Percentiles rank a stretch among this genome's conserved stretches.
Evolutionary conservation across 139 green algal genomes (phyloP).

Genomic region (Chlamydomonas eustigma): DNA sequence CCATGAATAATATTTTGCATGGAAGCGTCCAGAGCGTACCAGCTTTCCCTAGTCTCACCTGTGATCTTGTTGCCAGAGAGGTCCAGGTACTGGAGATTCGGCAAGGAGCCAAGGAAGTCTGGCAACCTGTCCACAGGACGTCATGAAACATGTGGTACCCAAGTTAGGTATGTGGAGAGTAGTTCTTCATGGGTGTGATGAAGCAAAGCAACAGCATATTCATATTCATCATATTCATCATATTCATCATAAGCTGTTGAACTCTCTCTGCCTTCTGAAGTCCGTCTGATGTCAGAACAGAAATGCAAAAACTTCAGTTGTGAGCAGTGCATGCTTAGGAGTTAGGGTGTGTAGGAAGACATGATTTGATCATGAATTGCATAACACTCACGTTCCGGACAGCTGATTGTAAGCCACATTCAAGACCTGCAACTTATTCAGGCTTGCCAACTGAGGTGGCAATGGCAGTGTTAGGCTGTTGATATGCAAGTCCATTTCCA

Average conservation of each 20-base stretch:
- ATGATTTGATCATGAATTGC: background rate
- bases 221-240: background rate
- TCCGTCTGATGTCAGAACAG: too few species aligned
- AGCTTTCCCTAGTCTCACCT: background rate
- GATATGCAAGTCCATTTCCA: background rate
- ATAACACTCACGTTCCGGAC: background rate
- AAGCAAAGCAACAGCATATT: background rate
- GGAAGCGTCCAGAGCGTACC: background rate
- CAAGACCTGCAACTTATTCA: background rate
- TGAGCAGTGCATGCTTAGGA: too few species aligned
- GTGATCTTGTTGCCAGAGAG: background rate
- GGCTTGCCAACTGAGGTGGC: background rate
- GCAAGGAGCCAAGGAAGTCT: background rate
- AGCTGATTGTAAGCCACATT: background rate
- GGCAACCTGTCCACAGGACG: background rate
- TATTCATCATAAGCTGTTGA: slow-evolving; percentile 3
- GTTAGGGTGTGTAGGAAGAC: too few species aligned
- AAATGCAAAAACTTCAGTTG: too few species aligned
- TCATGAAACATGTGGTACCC: too few species aligned
- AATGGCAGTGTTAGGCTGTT: background rate
- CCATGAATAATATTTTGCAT: background rate
- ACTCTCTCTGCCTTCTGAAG: too few species aligned
- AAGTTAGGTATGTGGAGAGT: too few species aligned
- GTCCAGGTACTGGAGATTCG: background rate
- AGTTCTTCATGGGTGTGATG: too few species aligned